These are phyloP conservation scores for Ogataea trehalophila DNA, from an alignment of 805 yeast genomes.

Conservation along the genomic window DNA sequence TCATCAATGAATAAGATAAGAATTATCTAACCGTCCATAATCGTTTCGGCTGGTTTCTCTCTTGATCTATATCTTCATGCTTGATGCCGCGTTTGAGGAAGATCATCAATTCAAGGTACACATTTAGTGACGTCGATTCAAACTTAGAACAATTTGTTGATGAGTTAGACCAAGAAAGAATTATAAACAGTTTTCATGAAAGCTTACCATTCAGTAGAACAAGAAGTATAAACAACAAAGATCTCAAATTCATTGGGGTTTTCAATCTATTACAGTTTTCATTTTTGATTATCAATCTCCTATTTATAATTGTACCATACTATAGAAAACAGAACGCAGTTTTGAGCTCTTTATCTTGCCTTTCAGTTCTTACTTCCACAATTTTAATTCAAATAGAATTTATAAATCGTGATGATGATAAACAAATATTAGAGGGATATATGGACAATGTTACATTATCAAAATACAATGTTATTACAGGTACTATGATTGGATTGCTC, in stretches of 20 bases:
- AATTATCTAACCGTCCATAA: no score
- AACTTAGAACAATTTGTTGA: constrained; percentile 18
- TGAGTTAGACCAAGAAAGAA: constrained; percentile 17
- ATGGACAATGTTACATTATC: constrained; percentile 1
- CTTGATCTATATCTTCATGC: no score
- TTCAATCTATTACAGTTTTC: constrained; percentile 13
- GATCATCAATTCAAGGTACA: constrained; percentile 22
- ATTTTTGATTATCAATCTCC: constrained; percentile 20
- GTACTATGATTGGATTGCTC: constrained; percentile 5
- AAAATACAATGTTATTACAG: constrained; percentile 1
- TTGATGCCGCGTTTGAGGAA: constrained; percentile 29
- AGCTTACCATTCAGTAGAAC: constrained; percentile 17
- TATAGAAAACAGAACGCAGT: constrained; percentile 24
- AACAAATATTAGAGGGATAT: constrained; percentile 3
- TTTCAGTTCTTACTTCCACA: constrained; percentile 16
- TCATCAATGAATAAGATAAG: no score
- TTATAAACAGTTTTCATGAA: constrained; percentile 13
- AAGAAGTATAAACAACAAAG: constrained; percentile 9
- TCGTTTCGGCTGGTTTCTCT: no score
- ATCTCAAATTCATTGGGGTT: constrained; percentile 4
- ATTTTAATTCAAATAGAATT: constrained; percentile 18
- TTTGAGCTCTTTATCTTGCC: constrained; percentile 23
- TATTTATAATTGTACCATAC: constrained; percentile 24
- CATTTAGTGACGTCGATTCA: constrained; percentile 7
- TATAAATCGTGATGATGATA: constrained; percentile 1